These are phyloP conservation scores for Zostera marina DNA, from an alignment of 116 monocot species.

Conservation along the genomic window DNA sequence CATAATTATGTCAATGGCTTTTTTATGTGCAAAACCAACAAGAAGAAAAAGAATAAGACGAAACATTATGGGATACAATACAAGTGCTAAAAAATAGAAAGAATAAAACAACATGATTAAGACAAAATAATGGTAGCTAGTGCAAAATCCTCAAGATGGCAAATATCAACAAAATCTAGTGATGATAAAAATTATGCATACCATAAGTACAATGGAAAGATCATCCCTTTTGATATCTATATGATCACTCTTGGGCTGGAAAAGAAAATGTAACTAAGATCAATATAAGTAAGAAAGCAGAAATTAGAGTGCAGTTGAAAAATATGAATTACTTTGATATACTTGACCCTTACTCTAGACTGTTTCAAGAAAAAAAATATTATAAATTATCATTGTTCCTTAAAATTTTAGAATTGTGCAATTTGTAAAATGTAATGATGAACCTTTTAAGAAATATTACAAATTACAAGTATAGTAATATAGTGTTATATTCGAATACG, in stretches of 20 bases:
- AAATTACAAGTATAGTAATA: too few relatives aligned
- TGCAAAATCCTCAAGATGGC: neutral
- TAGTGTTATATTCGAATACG: too few relatives aligned
- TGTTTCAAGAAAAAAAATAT: neutral
- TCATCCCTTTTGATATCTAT: constrained; percentile 56
- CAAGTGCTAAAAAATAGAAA: neutral
- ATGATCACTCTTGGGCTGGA: constrained; percentile 47
- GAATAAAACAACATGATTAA: constrained; percentile 1
- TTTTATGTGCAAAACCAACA: too few relatives aligned
- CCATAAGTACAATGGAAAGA: constrained; percentile 72
- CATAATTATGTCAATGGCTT: too few relatives aligned
- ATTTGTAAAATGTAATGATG: too few relatives aligned
- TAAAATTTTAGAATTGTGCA: neutral
- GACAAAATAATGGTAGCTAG: neutral
- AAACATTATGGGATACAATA: neutral
- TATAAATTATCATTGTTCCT: neutral
- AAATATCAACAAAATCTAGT: neutral
- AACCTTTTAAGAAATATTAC: neutral
- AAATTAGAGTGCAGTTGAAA: neutral
- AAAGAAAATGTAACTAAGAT: constrained; percentile 1
- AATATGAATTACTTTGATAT: neutral
- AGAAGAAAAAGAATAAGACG: too few relatives aligned
- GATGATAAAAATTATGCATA: constrained; percentile 14
- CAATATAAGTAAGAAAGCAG: neutral
- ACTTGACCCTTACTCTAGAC: neutral